Base-by-base conservation (phyloP, 2,329 filamentous ascomycete genomes). In the Dactylellina leptospora region DNA sequence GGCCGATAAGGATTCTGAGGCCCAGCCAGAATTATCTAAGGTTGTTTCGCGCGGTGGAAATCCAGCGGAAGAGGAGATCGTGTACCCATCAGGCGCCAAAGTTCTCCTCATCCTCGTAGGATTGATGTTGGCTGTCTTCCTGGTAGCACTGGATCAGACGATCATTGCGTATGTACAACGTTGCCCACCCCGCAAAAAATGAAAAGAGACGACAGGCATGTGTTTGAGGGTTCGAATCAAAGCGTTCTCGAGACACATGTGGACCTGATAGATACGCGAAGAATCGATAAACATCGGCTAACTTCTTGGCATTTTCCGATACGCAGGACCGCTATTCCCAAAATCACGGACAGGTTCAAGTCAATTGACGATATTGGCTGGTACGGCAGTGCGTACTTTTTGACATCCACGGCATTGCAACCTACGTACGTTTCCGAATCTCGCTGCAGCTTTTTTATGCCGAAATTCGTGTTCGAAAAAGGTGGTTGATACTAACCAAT, bases 401-500 rank as follows among this genome's bases (percentile, higher is more conserved):
- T 78, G 50, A 76, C 77, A 11, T 64, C 59, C 1, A 72, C 59
- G 1, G 68, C 59, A 5, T 23, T 74, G 18, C 61, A 59, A 47
- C 66, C 74, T 5, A 74, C 78, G 36, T 76, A 63, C 30, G 47
- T 85, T 3, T 27, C 16, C 18, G 8, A 16, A 33, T 2, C 5
- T 4, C 22, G 36, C 25, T 22, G 18, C 5, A 36, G 22, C 2
- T 18, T 27, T 58, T 18, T 27, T 4, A 85, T 77, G 83, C 82
- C 73, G 80, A 82, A 9, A 74, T 82, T 1, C 84, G 84, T 73
- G 78, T 84, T 8, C 6, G n/a, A 10, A 18, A 22, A 8, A 20
- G 3, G 5, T 16, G 3, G 1, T 2, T 40, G 4, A 16, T 81
- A 85, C 45, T 83, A 82, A 20, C 82, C 81, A 30, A 78, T 77